Percentiles rank a stretch among this genome's conserved stretches.
These are phyloP conservation scores for Cystobasidium slooffiae DNA, from an alignment of 1,284 basidiomycete genomes.

Conservation along the genomic window DNA sequence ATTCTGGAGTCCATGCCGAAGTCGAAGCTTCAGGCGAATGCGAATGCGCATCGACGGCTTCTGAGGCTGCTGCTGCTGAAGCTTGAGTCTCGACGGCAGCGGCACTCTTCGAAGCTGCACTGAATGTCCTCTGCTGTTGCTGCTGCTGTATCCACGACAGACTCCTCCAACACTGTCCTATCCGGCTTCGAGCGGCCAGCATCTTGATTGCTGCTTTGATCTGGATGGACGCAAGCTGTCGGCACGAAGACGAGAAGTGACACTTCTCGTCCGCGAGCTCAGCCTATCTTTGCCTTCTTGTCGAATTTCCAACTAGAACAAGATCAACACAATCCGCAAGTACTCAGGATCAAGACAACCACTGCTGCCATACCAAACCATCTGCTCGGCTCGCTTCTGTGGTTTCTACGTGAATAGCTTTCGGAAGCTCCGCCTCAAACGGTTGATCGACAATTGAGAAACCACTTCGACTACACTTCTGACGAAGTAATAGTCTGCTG, in stretches of 20 bases:
- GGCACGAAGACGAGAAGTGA: slow-evolving; percentile 8
- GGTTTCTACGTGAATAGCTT: no score
- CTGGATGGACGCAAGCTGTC: slow-evolving; percentile 13
- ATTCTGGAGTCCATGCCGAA: slow-evolving; percentile 38
- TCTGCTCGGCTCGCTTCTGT: no score
- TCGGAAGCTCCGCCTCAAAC: no score
- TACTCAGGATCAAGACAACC: no score
- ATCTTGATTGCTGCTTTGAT: not conserved
- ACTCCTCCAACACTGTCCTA: slow-evolving; percentile 20
- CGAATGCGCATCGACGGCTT: not conserved
- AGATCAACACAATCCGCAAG: no score
- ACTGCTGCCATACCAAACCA: no score
- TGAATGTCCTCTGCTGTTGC: not conserved
- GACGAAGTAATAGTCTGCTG: no score
- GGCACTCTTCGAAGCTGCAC: slow-evolving; percentile 15
- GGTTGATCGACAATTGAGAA: no score
- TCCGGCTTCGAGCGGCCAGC: slow-evolving; percentile 15
- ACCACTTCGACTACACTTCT: no score
- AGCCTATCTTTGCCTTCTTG: no score
- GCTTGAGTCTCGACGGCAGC: not conserved
- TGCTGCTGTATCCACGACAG: slow-evolving; percentile 9
- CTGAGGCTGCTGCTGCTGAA: slow-evolving; percentile 16
- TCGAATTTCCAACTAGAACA: no score
- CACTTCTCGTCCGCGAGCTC: not conserved
- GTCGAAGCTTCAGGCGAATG: slow-evolving; percentile 32